Conservation (phyloP, 2,329 filamentous ascomycete species). For the Paracorniculantispora psalliotae region DNA sequence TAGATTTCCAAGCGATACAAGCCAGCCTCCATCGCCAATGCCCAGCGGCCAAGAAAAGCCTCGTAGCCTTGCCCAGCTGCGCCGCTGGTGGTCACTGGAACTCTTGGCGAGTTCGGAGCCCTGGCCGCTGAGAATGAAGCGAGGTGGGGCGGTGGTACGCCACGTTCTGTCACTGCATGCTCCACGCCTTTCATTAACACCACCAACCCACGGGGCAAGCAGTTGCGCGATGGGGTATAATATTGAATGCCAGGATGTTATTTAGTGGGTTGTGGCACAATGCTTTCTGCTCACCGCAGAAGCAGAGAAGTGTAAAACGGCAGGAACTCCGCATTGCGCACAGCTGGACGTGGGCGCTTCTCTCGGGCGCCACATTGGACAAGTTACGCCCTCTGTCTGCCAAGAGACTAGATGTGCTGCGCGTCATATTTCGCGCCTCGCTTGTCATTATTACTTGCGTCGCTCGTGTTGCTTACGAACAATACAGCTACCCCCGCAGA, state of each 20-base stretch:
- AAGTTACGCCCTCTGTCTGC: neutral
- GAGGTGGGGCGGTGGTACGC: too few relatives aligned
- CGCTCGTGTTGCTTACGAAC: neutral
- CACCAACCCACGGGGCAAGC: neutral
- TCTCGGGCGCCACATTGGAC: neutral
- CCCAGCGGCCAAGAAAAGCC: constrained; percentile 6
- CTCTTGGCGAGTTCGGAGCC: too few relatives aligned
- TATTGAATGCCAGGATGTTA: neutral
- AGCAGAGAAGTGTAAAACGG: neutral
- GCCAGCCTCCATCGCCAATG: constrained; percentile 5
- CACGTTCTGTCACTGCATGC: too few relatives aligned
- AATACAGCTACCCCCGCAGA: too few relatives aligned
- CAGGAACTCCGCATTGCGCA: neutral
- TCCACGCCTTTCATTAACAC: too few relatives aligned
- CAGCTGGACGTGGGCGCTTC: neutral
- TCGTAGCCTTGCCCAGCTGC: neutral
- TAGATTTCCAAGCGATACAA: neutral
- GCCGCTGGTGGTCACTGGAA: too few relatives aligned
- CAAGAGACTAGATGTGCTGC: neutral
- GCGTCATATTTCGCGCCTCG: neutral
- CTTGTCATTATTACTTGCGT: neutral
- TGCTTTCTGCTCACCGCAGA: neutral
- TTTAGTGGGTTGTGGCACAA: neutral
- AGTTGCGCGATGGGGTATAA: too few relatives aligned
- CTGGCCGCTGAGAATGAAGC: neutral